These are phyloP conservation scores for Clavispora vitiphila DNA, from an alignment of 805 yeast species.

Conservation along the genomic window DNA sequence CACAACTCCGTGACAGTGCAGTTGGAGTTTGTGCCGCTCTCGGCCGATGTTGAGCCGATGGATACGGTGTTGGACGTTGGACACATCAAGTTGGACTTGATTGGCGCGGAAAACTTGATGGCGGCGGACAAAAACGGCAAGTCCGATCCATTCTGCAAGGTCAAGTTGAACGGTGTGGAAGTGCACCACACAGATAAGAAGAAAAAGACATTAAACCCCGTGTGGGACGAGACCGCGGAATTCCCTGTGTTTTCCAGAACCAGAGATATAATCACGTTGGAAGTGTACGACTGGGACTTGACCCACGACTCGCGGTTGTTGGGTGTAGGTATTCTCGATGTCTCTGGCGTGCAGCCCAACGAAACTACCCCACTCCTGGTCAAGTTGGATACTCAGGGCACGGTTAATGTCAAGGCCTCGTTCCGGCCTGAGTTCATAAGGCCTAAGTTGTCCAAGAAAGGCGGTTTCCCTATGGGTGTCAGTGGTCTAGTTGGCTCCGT, in stretches of 20 bases:
- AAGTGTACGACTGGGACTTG: slow-evolving; percentile 73
- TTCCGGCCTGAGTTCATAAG: slow-evolving; percentile 65
- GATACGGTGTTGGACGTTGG: slow-evolving; percentile 73
- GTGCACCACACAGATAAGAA: slow-evolving; percentile 55
- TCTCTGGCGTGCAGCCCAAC: slow-evolving; percentile 44
- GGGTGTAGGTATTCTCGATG: slow-evolving; percentile 49
- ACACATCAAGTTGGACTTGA: slow-evolving; percentile 47
- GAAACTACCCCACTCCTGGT: slow-evolving; percentile 43
- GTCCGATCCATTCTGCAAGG: slow-evolving; percentile 63
- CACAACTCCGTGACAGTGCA: slow-evolving; percentile 39
- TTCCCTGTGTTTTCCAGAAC: slow-evolving; percentile 63
- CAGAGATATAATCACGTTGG: slow-evolving; percentile 43
- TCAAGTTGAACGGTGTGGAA: slow-evolving; percentile 51
- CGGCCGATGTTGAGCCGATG: slow-evolving; percentile 45
- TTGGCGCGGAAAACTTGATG: slow-evolving; percentile 49
- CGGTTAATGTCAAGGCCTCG: slow-evolving; percentile 45
- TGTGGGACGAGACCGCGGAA: slow-evolving; percentile 65
- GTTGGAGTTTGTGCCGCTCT: slow-evolving; percentile 59
- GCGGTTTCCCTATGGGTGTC: slow-evolving; percentile 39
- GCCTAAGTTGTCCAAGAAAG: slow-evolving; percentile 45
- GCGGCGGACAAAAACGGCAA: slow-evolving; percentile 71
- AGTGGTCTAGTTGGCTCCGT: slow-evolving; percentile 42
- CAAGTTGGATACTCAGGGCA: slow-evolving; percentile 61
- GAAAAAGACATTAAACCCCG: slow-evolving; percentile 66
- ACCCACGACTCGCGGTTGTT: slow-evolving; percentile 62